phyloP scores from a whole-genome alignment of 2,329 filamentous ascomycete species.

The Aspergillus sergii region DNA sequence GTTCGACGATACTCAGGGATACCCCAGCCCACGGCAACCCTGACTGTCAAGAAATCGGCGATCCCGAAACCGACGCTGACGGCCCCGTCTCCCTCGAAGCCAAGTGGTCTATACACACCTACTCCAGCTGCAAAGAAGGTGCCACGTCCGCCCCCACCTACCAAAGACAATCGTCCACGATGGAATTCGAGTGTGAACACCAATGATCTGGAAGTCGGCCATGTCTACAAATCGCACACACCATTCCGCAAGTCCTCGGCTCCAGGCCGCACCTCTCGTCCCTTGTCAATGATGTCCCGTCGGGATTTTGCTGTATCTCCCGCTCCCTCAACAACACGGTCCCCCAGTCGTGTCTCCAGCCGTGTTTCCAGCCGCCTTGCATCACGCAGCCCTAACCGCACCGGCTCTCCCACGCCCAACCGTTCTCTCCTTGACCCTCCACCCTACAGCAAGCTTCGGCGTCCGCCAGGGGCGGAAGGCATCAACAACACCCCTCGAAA shows the following conservation, averaged over 20 bases:
- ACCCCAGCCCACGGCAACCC: conserved; percentile 38
- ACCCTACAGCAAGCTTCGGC: conserved; percentile 44
- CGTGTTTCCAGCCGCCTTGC: conserved; percentile 37
- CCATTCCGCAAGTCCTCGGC: conserved; percentile 51
- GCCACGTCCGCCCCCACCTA: conserved; percentile 44
- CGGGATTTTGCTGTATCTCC: conserved; percentile 48
- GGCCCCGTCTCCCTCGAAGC: conserved; percentile 40
- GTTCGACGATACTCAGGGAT: conserved; percentile 52
- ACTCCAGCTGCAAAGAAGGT: conserved; percentile 45
- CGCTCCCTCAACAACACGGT: conserved; percentile 30
- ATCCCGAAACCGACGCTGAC: conserved; percentile 36
- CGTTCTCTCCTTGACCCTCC: conserved; percentile 42
- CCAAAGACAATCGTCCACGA: conserved; percentile 62
- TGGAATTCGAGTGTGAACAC: conserved; percentile 74
- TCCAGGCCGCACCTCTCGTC: conserved; percentile 34
- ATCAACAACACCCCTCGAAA: conserved; percentile 37
- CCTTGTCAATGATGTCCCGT: conserved; percentile 45
- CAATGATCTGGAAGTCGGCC: conserved; percentile 68
- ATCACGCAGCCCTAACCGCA: conserved; percentile 35
- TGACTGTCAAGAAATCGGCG: conserved; percentile 40
- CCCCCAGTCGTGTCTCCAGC: conserved; percentile 40
- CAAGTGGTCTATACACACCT: conserved; percentile 55
- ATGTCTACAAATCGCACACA: conserved; percentile 68
- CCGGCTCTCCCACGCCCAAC: conserved; percentile 30
- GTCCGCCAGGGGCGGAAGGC: conserved; percentile 22